phyloP scores from a whole-genome alignment of 2,329 filamentous ascomycete species.

The Hypomyces rosellus region DNA sequence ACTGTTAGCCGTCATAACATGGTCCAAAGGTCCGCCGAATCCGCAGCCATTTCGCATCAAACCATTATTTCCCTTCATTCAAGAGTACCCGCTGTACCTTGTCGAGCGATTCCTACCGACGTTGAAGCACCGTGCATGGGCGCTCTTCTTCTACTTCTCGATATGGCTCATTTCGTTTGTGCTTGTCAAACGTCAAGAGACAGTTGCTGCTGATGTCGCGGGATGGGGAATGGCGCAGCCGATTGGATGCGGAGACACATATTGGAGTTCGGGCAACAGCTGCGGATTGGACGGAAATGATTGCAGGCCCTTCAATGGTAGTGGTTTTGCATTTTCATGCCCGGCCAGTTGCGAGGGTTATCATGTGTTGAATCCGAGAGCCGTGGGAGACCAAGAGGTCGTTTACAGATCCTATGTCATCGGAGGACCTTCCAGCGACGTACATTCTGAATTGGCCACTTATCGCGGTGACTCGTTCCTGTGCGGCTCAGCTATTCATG shows the following conservation, averaged over 20 bases:
- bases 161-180: slow-evolving; percentile 66
- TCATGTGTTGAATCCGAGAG: slow-evolving; percentile 63
- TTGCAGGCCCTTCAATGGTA: slow-evolving; percentile 69
- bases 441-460: slow-evolving; percentile 40
- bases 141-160: slow-evolving; percentile 55
- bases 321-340: slow-evolving; percentile 67
- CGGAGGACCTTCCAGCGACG: slow-evolving; percentile 51
- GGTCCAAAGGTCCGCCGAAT: slow-evolving; percentile 51
- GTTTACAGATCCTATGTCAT: slow-evolving; percentile 60
- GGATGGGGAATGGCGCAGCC: slow-evolving; percentile 60
- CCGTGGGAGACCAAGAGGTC: slow-evolving; percentile 64
- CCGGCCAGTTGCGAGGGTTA: slow-evolving; percentile 64
- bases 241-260: slow-evolving; percentile 61
- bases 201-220: slow-evolving; percentile 52
- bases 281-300: slow-evolving; percentile 70
- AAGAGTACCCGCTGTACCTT: slow-evolving; percentile 59
- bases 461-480: slow-evolving; percentile 90
- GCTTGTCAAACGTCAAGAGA: slow-evolving; percentile 60
- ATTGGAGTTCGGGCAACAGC: slow-evolving; percentile 64
- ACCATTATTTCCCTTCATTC: slow-evolving; percentile 58
- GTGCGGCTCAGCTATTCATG: slow-evolving; percentile 77
- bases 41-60: slow-evolving; percentile 44
- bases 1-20: slow-evolving; percentile 35
- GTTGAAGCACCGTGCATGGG: slow-evolving; percentile 49
- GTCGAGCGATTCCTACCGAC: slow-evolving; percentile 58